A percentile compares a stretch with the other conserved stretches of the same genome.
Evolutionary conservation across 805 yeast genomes (phyloP).

Genomic region (Kodamaea hsintzibuensis): DNA sequence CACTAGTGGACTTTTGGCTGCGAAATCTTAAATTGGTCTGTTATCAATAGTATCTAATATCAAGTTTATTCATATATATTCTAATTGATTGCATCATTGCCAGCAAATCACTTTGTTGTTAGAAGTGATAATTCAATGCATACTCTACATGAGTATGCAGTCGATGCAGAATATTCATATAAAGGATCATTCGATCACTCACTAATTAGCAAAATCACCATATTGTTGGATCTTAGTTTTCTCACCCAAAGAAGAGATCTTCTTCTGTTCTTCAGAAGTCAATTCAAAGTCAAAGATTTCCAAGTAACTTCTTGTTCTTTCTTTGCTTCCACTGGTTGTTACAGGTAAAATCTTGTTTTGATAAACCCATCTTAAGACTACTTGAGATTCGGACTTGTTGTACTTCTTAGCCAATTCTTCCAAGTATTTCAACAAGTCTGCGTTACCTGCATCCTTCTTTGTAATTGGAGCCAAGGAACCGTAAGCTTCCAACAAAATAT

Average conservation of each 20-base stretch:
- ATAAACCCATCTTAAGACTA: conserved; percentile 80
- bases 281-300: conserved; percentile 56
- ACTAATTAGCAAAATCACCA: background rate
- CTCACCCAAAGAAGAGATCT: conserved; percentile 60
- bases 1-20: background rate
- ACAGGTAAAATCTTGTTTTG: conserved; percentile 75
- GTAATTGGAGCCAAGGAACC: conserved; percentile 77
- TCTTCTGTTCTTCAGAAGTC: conserved; percentile 59
- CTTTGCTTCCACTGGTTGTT: conserved; percentile 74
- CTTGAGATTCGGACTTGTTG: conserved; percentile 61
- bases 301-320: conserved; percentile 63
- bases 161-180: too few relatives aligned
- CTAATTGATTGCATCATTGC: too few relatives aligned
- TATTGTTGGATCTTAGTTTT: conserved; percentile 2
- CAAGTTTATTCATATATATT: too few relatives aligned
- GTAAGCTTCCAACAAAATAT: conserved; percentile 64
- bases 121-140: too few relatives aligned
- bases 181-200: background rate
- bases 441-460: conserved; percentile 55
- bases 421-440: conserved; percentile 53
- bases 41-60: too few relatives aligned
- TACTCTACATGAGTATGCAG: too few relatives aligned
- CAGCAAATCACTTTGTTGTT: too few relatives aligned
- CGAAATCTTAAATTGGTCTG: background rate
- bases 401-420: conserved; percentile 54